phyloP scores from a whole-genome alignment of 495 filamentous ascomycete species.

The Penicillium pancosmium region DNA sequence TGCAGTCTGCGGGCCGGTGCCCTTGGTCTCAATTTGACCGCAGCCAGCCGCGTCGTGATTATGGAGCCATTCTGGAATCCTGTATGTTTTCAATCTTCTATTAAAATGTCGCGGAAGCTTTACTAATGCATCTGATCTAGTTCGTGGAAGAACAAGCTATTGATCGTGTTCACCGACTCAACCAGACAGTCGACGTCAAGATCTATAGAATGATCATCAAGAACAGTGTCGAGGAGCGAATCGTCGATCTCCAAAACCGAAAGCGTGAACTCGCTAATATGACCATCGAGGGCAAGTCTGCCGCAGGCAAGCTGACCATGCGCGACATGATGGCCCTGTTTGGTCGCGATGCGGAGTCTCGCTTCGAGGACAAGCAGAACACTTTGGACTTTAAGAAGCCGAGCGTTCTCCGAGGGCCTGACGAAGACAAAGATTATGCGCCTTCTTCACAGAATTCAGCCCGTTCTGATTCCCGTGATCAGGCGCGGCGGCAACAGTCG shows the following conservation, averaged over 20 bases:
- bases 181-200: conserved; percentile 89
- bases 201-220: conserved; percentile 91
- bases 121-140: conserved; percentile 38
- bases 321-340: conserved; percentile 93
- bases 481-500: conserved; percentile 27
- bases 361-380: conserved; percentile 37
- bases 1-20: conserved; percentile 94
- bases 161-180: conserved; percentile 94
- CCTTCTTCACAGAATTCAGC: conserved; percentile 17
- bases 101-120: background rate
- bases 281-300: conserved; percentile 80
- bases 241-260: conserved; percentile 87
- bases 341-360: conserved; percentile 69
- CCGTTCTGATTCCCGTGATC: conserved; percentile 32
- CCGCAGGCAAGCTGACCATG: conserved; percentile 80
- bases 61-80: conserved; percentile 99
- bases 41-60: conserved; percentile 90
- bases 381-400: conserved; percentile 36
- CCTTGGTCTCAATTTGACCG: conserved; percentile 90
- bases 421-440: conserved; percentile 21
- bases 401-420: conserved; percentile 27
- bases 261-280: conserved; percentile 85
- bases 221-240: conserved; percentile 86
- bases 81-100: conserved; percentile 48
- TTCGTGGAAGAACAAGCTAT: conserved; percentile 99